Evolutionary conservation across 192 early-diverging fungal genomes (phyloP).

Genomic region (Podila minutissima): DNA sequence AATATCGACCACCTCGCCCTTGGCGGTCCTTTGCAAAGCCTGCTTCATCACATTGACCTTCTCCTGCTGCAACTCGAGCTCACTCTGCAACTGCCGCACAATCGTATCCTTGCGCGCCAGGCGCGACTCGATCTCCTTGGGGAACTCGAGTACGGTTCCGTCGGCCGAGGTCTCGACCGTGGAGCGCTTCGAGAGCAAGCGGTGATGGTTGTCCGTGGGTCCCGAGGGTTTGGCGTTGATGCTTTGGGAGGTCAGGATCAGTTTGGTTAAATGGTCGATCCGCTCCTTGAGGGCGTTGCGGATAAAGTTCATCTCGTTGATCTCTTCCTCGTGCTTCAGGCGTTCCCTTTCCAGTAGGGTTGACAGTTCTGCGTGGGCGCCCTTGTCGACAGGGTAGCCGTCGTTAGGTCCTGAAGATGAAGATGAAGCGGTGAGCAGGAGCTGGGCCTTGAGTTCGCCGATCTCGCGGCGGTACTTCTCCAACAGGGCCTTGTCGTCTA

Average conservation of each 20-base stretch:
- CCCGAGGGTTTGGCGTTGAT: conserved; percentile 15
- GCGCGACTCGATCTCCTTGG: conserved; percentile 28
- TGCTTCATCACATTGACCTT: conserved; percentile 47
- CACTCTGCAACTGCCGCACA: conserved; percentile 26
- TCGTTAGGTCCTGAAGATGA: conserved; percentile 32
- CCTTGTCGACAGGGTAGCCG: neutral
- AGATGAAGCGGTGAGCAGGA: conserved; percentile 64
- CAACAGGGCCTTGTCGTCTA: conserved; percentile 85
- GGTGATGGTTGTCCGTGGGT: neutral
- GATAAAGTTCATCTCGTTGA: conserved; percentile 62
- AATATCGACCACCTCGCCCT: conserved; percentile 33
- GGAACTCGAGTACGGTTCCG: conserved; percentile 21
- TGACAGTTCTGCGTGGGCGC: conserved; percentile 29
- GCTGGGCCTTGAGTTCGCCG: conserved; percentile 73
- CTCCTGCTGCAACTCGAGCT: conserved; percentile 51
- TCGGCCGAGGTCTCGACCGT: conserved; percentile 27
- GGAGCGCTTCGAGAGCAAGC: conserved; percentile 10
- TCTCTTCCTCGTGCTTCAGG: conserved; percentile 62
- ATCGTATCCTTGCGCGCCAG: conserved; percentile 40
- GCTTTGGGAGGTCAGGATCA: conserved; percentile 75
- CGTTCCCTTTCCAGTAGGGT: conserved; percentile 39
- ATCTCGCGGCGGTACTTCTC: conserved; percentile 88
- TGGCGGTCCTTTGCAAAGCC: conserved; percentile 27
- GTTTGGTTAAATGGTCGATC: conserved; percentile 85
- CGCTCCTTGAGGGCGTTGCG: conserved; percentile 82